Percentiles rank a stretch among this genome's conserved stretches.
phyloP scores from a whole-genome alignment of 192 early-diverging fungal species.

The Backusella morwellensis region DNA sequence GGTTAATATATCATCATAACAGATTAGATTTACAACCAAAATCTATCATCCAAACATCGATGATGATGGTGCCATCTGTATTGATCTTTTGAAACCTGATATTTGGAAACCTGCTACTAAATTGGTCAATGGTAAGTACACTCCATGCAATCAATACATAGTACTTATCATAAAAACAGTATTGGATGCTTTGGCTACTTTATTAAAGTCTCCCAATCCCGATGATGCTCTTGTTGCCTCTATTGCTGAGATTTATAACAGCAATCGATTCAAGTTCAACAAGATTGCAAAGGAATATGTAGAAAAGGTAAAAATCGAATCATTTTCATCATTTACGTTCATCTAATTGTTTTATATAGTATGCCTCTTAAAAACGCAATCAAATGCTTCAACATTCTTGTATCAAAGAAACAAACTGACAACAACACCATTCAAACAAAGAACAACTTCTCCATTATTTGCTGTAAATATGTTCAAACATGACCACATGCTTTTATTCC shows the following conservation, averaged over 20 bases:
- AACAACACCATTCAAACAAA: too few relatives aligned
- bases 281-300: constrained; percentile 75
- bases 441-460: not conserved
- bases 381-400: not conserved
- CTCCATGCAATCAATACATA: too few relatives aligned
- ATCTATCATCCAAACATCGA: constrained; percentile 78
- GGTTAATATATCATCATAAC: not conserved
- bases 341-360: not conserved
- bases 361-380: not conserved
- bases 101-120: constrained; percentile 86
- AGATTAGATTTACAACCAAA: constrained; percentile 74
- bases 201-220: constrained; percentile 76
- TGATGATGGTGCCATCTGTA: constrained; percentile 78
- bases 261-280: constrained; percentile 57
- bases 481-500: not conserved
- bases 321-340: not conserved
- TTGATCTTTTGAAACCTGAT: constrained; percentile 73
- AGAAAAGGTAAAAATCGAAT: constrained; percentile 50
- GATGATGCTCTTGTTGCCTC: constrained; percentile 77
- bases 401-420: not conserved
- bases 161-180: constrained; percentile 37
- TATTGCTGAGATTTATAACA: constrained; percentile 72
- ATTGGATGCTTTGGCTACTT: constrained; percentile 55
- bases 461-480: not conserved
- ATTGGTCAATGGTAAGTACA: constrained; percentile 52